These are phyloP conservation scores for Epichloe hybrida DNA, from an alignment of 2,329 filamentous ascomycete species.

Conservation along the genomic window DNA sequence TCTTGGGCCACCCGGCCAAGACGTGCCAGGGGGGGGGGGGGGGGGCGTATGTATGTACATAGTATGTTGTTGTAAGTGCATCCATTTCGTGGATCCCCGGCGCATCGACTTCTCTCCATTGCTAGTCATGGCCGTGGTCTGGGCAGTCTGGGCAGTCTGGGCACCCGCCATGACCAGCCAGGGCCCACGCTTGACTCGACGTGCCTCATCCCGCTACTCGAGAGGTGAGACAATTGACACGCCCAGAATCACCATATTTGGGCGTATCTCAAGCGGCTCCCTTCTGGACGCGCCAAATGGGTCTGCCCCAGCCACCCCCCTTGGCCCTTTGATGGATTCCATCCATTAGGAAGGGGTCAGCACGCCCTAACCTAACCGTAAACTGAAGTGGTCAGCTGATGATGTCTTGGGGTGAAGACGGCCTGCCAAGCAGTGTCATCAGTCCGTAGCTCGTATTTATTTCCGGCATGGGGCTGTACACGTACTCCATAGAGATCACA, in stretches of 20 bases:
- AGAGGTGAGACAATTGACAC: conserved; percentile 3
- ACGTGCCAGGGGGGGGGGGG: neutral
- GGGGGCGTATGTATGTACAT: too few relatives aligned
- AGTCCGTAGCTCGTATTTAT: neutral
- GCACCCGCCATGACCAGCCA: neutral
- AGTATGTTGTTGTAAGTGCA: too few relatives aligned
- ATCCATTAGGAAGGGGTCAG: neutral
- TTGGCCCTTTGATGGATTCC: neutral
- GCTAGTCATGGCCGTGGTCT: neutral
- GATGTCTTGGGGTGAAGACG: neutral
- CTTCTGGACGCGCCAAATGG: neutral
- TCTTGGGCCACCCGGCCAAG: neutral
- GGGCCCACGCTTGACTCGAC: neutral
- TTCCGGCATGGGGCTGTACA: neutral
- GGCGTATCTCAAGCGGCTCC: neutral
- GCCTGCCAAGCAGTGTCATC: neutral
- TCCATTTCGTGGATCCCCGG: neutral
- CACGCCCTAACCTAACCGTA: neutral
- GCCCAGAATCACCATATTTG: neutral
- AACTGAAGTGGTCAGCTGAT: neutral
- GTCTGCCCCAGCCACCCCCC: conserved; percentile 1
- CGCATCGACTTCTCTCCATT: neutral
- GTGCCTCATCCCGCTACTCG: neutral
- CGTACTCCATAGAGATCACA: neutral
- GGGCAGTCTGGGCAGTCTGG: neutral